A percentile compares a stretch with the other conserved stretches of the same genome.
phyloP scores from a whole-genome alignment of 1,139 yeast genomes.

The Blastobotrys buckinghamii region DNA sequence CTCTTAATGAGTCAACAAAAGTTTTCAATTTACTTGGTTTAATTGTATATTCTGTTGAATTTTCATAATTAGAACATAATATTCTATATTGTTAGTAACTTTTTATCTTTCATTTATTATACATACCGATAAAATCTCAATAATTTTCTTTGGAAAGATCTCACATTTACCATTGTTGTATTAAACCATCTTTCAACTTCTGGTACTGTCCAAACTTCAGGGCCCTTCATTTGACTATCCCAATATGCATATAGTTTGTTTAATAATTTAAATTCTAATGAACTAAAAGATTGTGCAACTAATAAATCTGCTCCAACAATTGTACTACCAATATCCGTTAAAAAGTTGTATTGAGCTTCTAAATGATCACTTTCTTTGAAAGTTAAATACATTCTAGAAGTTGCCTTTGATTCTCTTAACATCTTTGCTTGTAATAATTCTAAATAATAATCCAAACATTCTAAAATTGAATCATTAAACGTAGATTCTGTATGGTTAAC shows the following conservation, averaged over 20 bases:
- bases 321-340: constrained; percentile 64
- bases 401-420: constrained; percentile 28
- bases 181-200: constrained; percentile 77
- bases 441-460: constrained; percentile 69
- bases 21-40: constrained; percentile 44
- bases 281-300: constrained; percentile 63
- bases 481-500: constrained; percentile 60
- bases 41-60: constrained; percentile 64
- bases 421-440: constrained; percentile 68
- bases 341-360: constrained; percentile 64
- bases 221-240: constrained; percentile 62
- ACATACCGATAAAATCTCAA: constrained; percentile 61
- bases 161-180: constrained; percentile 78
- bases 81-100: constrained; percentile 29
- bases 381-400: constrained; percentile 49
- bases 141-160: constrained; percentile 78
- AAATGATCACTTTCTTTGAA: constrained; percentile 90
- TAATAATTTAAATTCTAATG: constrained; percentile 60
- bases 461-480: constrained; percentile 67
- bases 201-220: constrained; percentile 47
- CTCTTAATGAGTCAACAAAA: constrained; percentile 52
- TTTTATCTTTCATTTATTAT: not conserved
- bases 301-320: constrained; percentile 83
- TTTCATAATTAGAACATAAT: constrained; percentile 66
- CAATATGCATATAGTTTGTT: constrained; percentile 66